Base-by-base conservation (phyloP, 177 flowering plant genomes). In the Tripterygium wilfordii region DNA sequence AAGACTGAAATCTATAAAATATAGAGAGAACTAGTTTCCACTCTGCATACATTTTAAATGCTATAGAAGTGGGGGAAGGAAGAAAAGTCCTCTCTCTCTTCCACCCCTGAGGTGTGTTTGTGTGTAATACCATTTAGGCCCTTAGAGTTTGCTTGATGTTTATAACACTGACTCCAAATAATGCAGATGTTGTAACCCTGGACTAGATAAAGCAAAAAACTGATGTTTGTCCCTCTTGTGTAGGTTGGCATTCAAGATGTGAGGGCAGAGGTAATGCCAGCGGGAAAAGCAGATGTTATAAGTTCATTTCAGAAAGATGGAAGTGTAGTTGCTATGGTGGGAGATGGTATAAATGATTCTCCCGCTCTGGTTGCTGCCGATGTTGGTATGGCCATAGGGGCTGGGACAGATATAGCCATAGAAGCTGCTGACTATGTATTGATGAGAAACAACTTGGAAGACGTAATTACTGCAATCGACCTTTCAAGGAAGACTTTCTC, bases 341-440 rank as follows among this genome's bases (percentile, higher is more conserved):
- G 97, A 18, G 99, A 94, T 60, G 99, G 99, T 2, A 88, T 94
- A 57, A 94, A 94, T 27, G 99, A 94, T 60, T 87, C 97, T 2
- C 99, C 97, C 10, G 99, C 99, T 39, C 75, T 94, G 30, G 99
- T 96, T 24, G 97, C 95, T 12, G 96, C 99, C 0, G 99, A 94
- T 67, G 80, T 94, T 18, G 99, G 99, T 14, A 94, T 94, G 80
- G 99, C 99, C 12, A 90, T 94, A 16, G 99, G 99, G 18, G 96
- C 99, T n/a, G 99, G 99, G 13, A 94, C 97, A 0, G 99, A 94
- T 56, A 76, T 94, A 24, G 99, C 99, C 54, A 85, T 94, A 8
- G 99, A 94, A 69, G 99, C 99, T 20, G 99, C 99, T 1, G 97
- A 94, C 52, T 90, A 81, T 30, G 96, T 90, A 19, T 58, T 94